These are phyloP conservation scores for Letharia columbiana DNA, from an alignment of 495 filamentous ascomycete species.

Conservation along the genomic window DNA sequence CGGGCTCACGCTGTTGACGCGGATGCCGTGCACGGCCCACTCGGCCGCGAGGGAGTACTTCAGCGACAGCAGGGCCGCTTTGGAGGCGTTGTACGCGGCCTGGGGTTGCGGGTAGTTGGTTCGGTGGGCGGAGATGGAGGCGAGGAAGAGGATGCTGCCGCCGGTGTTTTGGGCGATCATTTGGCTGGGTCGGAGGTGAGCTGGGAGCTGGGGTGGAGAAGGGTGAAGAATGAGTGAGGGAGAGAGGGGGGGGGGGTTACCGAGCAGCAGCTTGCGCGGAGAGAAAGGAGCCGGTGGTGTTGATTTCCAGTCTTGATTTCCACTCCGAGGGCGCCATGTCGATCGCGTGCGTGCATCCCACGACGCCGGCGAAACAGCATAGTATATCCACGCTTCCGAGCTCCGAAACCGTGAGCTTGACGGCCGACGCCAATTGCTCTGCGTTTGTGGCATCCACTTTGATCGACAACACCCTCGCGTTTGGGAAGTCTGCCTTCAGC, in stretches of 20 bases:
- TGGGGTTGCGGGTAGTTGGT: slow-evolving; percentile 43
- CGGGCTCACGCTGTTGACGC: slow-evolving; percentile 61
- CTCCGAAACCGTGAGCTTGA: slow-evolving; percentile 31
- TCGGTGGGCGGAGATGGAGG: slow-evolving; percentile 55
- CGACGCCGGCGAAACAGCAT: slow-evolving; percentile 60
- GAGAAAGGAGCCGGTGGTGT: slow-evolving; percentile 56
- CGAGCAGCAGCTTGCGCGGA: slow-evolving; percentile 52
- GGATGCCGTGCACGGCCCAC: slow-evolving; percentile 51
- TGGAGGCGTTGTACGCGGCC: slow-evolving; percentile 37
- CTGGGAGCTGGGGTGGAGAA: background rate
- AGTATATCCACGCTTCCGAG: slow-evolving; percentile 52
- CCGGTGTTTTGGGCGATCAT: slow-evolving; percentile 35
- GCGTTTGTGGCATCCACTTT: slow-evolving; percentile 54
- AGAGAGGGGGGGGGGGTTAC: background rate
- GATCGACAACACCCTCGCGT: slow-evolving; percentile 37
- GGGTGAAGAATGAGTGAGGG: background rate
- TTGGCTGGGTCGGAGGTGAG: slow-evolving; percentile 23
- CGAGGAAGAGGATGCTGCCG: slow-evolving; percentile 55
- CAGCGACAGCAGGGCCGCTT: slow-evolving; percentile 34
- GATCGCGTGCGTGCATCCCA: slow-evolving; percentile 48
- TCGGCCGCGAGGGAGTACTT: slow-evolving; percentile 35
- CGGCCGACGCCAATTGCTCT: slow-evolving; percentile 37
- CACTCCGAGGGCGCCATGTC: slow-evolving; percentile 48
- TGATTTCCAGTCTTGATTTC: slow-evolving; percentile 54
- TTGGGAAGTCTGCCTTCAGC: slow-evolving; percentile 46